Evolutionary conservation across 768 basidiomycete genomes (phyloP), one percentile per base, ranked within the genome.

Genomic region (Leccinum subgranulosum): DNA sequence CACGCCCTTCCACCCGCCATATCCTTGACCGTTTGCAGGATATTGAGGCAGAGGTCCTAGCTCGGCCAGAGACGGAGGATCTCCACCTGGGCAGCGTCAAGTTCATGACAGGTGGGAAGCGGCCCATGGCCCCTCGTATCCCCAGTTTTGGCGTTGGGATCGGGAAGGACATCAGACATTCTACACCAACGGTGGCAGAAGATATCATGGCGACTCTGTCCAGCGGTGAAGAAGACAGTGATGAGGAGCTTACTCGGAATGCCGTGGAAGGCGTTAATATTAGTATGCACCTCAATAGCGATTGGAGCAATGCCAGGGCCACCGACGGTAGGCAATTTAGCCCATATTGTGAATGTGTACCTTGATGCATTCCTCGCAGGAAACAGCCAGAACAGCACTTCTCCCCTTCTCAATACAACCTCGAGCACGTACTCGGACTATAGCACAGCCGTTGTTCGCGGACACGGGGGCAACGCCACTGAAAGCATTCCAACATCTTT

Each of bases 71-170:
- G 59, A 79, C 77, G 8, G 84, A 85, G 31, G 86, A 89, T 59
- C 77, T 84, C 46, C 90, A 94, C 72, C 81, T 95, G 33, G 93
- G 94, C 7, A 93, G 90, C 58, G 77, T 97, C 74, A 88, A 86
- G 64, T 88, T 96, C 58, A 82, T 95, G 77, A 83, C 85, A 1
- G 83, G 84, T 10, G 77, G 79, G 4, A 87, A 83, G 70, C 79
- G 87, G 17, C 81, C 84, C 8, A 73, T 45, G 0, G 83, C 76
- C 1, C 89, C 86, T n/a, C 79, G 92, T 15, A 94, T 94, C 58
- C 92, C 92, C 1, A 94, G 90, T 73, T 94, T 94, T 67, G 90
- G 90, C 0, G 75, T 84, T 74, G 89, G 85, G 19, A 74, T 88
- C 15, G 86, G 81, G 3, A 82, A 82, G 65, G 80, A 84, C 46